A percentile compares a stretch with the other conserved stretches of the same genome.
Evolutionary conservation across 495 filamentous ascomycete species (phyloP).

Genomic region (Niebla homalea): DNA sequence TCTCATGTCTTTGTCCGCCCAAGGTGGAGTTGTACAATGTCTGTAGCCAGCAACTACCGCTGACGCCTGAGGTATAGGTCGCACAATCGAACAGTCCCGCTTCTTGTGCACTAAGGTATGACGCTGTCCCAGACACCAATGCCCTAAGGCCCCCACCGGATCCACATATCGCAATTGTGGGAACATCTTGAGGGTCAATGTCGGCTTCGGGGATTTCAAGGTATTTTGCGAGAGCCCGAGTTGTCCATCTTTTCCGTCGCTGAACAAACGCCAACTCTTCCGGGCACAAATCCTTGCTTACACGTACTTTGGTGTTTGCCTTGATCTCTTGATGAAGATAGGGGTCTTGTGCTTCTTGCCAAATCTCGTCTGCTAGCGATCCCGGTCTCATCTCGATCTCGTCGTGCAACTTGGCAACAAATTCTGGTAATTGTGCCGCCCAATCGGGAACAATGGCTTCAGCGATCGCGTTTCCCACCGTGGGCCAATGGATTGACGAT

Average conservation of each 20-base stretch:
- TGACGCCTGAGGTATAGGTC: conserved; percentile 90
- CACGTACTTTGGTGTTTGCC: conserved; percentile 63
- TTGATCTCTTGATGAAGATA: conserved; percentile 74
- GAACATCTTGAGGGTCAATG: conserved; percentile 85
- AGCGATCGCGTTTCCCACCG: conserved; percentile 50
- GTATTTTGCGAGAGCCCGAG: conserved; percentile 64
- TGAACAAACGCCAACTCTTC: conserved; percentile 64
- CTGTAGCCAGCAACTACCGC: conserved; percentile 91
- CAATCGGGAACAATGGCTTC: conserved; percentile 68
- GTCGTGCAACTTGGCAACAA: conserved; percentile 68
- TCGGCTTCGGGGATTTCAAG: conserved; percentile 62
- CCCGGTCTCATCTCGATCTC: conserved; percentile 79
- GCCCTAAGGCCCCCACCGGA: conserved; percentile 86
- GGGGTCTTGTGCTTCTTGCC: conserved; percentile 77
- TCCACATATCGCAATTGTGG: conserved; percentile 81
- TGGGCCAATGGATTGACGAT: conserved; percentile 43
- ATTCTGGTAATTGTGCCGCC: conserved; percentile 61
- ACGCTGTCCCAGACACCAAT: conserved; percentile 77
- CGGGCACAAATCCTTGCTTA: conserved; percentile 68
- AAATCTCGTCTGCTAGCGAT: conserved; percentile 82
- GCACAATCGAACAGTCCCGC: conserved; percentile 83
- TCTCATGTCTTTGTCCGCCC: conserved; percentile 45
- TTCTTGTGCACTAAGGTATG: conserved; percentile 65
- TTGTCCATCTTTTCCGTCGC: conserved; percentile 49
- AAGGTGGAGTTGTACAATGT: conserved; percentile 80